Base-by-base conservation (phyloP, 179 eudicot genomes). In the Beta macrorhiza region DNA sequence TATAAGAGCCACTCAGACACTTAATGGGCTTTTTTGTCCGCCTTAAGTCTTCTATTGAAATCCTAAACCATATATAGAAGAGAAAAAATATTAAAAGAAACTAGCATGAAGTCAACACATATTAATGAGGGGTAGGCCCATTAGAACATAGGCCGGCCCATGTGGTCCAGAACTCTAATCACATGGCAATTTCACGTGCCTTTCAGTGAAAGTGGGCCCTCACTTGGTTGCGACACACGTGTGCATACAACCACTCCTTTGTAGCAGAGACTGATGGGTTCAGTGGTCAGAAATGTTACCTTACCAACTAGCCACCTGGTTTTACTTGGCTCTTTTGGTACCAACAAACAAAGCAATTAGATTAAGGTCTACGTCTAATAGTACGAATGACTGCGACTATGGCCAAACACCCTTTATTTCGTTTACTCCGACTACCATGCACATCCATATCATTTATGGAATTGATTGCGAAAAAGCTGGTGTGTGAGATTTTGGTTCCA, bases 61-160 rank as follows among this genome's bases (percentile, higher is more conserved):
- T 1, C 8, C 19, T 0, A 72, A 52, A 72, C 19, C 42, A 22
- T 29, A 29, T 29, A 29, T 22, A 53, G 47, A 29, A 32, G 13
- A 45, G 15, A 55, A 29, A 32, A 55, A 16, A 64, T 37, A 67
- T 14, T 17, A 55, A 29, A 13, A 12, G 9, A 12, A 11, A 11
- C 3, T 20, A 69, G 44, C 2, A 75, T 7, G 15, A 75, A 75
- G 25, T 75, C 78, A 75, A 75, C 29, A 32, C 7, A 75, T 58
- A 75, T 15, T 75, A 75, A 75, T 75, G 67, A 75, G 51, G 13
- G 16, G 78, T 75, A 56, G 78, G 78, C 78, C 78, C 78, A 75
- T 16, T 8, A 57, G 45, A 72, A 73, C 45, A 73, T 51, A 73
- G 57, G 29, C 78, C 57, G 78, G 67, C 78, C 78, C 65, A 57